Conservation (phyloP, 306 rosid species). For the Benincasa hispida region DNA sequence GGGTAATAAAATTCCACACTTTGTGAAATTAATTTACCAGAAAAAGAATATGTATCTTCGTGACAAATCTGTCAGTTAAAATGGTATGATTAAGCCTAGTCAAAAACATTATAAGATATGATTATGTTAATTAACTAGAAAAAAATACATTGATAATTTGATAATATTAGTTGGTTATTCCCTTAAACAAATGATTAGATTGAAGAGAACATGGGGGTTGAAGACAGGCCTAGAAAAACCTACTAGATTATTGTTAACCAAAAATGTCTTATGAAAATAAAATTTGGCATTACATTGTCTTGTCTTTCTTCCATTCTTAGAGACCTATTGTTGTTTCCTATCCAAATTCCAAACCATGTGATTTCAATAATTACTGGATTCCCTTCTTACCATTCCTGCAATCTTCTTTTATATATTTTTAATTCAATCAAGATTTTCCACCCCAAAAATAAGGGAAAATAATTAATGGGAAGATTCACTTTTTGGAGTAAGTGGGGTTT, state of each 20-base stretch:
- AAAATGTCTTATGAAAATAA: neutral
- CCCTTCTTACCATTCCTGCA: neutral
- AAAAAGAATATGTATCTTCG: no score
- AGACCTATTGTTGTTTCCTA: neutral
- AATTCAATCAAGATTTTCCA: neutral
- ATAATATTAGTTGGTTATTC: neutral
- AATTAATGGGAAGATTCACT: neutral
- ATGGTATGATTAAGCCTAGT: no score
- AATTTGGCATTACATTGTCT: neutral
- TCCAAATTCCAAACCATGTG: neutral
- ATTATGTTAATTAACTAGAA: neutral
- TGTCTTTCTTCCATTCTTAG: neutral
- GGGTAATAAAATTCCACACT: no score
- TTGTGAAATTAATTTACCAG: no score
- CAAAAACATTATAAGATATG: no score
- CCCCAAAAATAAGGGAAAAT: constrained; percentile 3
- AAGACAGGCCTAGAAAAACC: neutral
- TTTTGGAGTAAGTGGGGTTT: constrained; percentile 6
- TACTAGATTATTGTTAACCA: neutral
- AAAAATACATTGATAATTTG: neutral
- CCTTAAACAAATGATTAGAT: neutral
- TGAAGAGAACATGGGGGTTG: neutral
- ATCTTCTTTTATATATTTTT: neutral
- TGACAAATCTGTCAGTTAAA: no score
- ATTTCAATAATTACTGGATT: neutral